These are phyloP conservation scores for Pyrenophora teres DNA, from an alignment of 2,329 filamentous ascomycete species.

Conservation along the genomic window DNA sequence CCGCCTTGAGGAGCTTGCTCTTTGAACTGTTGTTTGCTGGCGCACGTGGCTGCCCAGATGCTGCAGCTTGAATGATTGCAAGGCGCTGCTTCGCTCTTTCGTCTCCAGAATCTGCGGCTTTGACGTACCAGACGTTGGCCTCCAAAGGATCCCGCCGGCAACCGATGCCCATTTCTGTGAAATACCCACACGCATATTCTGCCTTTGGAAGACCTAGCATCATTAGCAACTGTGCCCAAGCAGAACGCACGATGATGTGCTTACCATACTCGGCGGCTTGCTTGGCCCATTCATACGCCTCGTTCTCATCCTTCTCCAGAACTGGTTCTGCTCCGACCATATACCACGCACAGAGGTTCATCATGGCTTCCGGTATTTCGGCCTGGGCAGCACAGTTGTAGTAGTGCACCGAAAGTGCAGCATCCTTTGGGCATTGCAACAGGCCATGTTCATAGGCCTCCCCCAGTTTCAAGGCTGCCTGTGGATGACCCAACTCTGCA, in stretches of 20 bases:
- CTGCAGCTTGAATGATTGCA: slow-evolving; percentile 82
- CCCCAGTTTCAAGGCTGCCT: slow-evolving; percentile 87
- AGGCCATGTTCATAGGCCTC: slow-evolving; percentile 95
- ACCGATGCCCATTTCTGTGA: slow-evolving; percentile 98
- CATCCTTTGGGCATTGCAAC: slow-evolving; percentile 84
- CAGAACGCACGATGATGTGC: slow-evolving; percentile 37
- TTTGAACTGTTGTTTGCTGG: slow-evolving; percentile 22
- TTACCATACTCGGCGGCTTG: slow-evolving; percentile 83
- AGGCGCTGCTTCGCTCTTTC: slow-evolving; percentile 86
- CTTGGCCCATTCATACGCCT: slow-evolving; percentile 95
- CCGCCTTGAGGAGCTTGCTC: slow-evolving; percentile 34
- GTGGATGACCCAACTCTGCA: slow-evolving; percentile 85
- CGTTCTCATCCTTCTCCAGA: slow-evolving; percentile 90
- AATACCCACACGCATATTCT: slow-evolving; percentile 95
- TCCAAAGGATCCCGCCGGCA: slow-evolving; percentile 93
- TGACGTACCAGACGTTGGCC: slow-evolving; percentile 98
- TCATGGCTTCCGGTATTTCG: slow-evolving; percentile 87
- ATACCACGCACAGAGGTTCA: slow-evolving; percentile 98
- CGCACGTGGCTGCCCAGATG: slow-evolving; percentile 57
- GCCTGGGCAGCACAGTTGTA: slow-evolving; percentile 90
- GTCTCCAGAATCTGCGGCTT: slow-evolving; percentile 89
- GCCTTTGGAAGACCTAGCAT: slow-evolving; percentile 67
- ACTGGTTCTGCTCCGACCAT: slow-evolving; percentile 92
- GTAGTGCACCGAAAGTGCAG: slow-evolving; percentile 93
- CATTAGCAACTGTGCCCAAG: slow-evolving; percentile 15